Conservation (phyloP, 805 yeast species). For the Candida qinlingensis region DNA sequence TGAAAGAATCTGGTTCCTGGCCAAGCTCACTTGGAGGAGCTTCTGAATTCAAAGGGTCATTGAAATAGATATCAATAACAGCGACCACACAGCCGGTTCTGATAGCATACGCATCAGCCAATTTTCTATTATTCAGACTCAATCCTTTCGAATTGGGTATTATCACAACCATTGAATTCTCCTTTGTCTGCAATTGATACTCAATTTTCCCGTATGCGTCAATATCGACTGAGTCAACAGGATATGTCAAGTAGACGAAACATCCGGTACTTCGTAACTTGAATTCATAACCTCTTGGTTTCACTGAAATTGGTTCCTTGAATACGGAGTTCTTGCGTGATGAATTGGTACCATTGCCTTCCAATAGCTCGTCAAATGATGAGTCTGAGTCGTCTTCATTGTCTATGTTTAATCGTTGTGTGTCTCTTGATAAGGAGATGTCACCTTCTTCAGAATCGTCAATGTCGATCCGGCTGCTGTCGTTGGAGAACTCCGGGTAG, state of each 20-base stretch:
- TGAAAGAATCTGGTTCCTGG: conserved; percentile 5
- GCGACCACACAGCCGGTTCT: conserved; percentile 26
- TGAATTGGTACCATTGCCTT: background rate
- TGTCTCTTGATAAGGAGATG: conserved; percentile 16
- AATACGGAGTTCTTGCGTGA: conserved; percentile 14
- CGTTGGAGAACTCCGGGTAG: conserved; percentile 14
- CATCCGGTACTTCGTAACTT: conserved; percentile 13
- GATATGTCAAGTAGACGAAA: conserved; percentile 21
- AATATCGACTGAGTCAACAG: conserved; percentile 14
- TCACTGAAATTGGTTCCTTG: conserved; percentile 10
- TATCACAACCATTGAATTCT: conserved; percentile 22
- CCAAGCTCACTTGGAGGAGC: background rate
- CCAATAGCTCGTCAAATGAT: conserved; percentile 18
- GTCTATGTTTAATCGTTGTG: background rate
- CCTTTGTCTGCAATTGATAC: conserved; percentile 21
- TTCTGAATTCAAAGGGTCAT: conserved; percentile 17
- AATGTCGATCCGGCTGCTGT: conserved; percentile 10
- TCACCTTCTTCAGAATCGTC: conserved; percentile 22
- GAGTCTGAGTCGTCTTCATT: conserved; percentile 7
- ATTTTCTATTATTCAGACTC: conserved; percentile 20
- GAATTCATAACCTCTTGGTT: conserved; percentile 22
- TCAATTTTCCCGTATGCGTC: conserved; percentile 23
- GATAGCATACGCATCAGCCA: conserved; percentile 24
- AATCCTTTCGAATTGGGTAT: conserved; percentile 23
- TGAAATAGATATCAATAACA: conserved; percentile 18